A percentile compares a stretch with the other conserved stretches of the same genome.
Evolutionary conservation across 441 rosid species (phyloP).

Genomic region (Pelargonium cotyledonis): DNA sequence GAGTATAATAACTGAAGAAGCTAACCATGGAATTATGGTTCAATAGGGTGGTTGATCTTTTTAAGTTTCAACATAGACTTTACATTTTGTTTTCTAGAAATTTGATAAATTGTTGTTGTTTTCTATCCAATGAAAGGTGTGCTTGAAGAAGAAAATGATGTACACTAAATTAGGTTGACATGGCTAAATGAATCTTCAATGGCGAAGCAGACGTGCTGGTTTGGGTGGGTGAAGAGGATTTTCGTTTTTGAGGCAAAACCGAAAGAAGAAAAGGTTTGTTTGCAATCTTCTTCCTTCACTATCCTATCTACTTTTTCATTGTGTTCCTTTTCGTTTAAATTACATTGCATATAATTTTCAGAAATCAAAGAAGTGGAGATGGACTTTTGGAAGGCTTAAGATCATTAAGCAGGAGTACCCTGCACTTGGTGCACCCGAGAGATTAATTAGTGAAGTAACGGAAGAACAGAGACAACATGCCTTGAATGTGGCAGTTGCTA

Average conservation of each 20-base stretch:
- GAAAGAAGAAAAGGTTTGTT: slow-evolving; percentile 46
- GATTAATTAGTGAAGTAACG: slow-evolving; percentile 46
- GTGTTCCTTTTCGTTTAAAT: background rate
- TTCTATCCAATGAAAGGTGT: background rate
- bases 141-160: background rate
- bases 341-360: slow-evolving; percentile 12
- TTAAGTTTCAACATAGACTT: background rate
- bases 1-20: background rate
- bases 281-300: background rate
- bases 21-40: background rate
- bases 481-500: slow-evolving; percentile 71
- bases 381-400: slow-evolving; percentile 48
- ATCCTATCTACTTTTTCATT: background rate
- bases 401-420: slow-evolving; percentile 32
- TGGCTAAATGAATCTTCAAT: slow-evolving; percentile 35
- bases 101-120: slow-evolving; percentile 1
- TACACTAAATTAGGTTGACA: slow-evolving; percentile 14
- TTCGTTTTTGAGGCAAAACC: slow-evolving; percentile 45
- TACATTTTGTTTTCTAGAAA: background rate
- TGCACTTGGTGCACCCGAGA: slow-evolving; percentile 37
- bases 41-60: background rate
- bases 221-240: slow-evolving; percentile 58
- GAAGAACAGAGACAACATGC: slow-evolving; percentile 73
- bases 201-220: slow-evolving; percentile 58
- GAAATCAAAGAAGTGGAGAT: slow-evolving; percentile 54